phyloP scores from a whole-genome alignment of 2,329 filamentous ascomycete species.

The Verticillium zaregamsianum region DNA sequence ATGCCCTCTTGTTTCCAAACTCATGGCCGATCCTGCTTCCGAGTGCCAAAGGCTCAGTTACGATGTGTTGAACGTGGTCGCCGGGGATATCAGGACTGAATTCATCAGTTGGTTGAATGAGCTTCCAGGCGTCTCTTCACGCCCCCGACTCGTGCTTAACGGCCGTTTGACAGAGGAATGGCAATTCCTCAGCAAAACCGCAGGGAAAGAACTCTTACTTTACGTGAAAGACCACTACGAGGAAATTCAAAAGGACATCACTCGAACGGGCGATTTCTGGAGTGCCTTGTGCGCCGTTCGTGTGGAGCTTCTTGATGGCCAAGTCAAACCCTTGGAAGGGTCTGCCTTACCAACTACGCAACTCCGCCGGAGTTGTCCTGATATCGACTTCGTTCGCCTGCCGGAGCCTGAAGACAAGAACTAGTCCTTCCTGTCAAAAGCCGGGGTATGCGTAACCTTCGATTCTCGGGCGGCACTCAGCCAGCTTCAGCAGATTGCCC shows the following conservation, averaged over 20 bases:
- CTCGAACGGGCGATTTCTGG: neutral
- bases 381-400: neutral
- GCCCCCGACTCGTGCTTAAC: neutral
- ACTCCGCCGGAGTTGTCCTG: neutral
- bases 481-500: neutral
- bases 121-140: neutral
- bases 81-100: constrained; percentile 6
- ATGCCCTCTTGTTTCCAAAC: neutral
- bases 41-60: neutral
- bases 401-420: neutral
- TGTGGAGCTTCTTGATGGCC: neutral
- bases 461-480: neutral
- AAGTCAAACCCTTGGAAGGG: neutral
- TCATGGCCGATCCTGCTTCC: neutral
- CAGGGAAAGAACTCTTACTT: neutral
- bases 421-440: neutral
- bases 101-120: neutral
- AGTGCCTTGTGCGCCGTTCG: neutral
- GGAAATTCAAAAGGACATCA: neutral
- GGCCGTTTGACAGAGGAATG: neutral
- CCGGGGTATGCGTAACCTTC: neutral
- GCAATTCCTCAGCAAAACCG: neutral
- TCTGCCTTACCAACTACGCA: neutral
- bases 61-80: neutral
- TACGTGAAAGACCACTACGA: neutral